Conservation (phyloP, 1,139 yeast species). For the Pichia sp. region DNA sequence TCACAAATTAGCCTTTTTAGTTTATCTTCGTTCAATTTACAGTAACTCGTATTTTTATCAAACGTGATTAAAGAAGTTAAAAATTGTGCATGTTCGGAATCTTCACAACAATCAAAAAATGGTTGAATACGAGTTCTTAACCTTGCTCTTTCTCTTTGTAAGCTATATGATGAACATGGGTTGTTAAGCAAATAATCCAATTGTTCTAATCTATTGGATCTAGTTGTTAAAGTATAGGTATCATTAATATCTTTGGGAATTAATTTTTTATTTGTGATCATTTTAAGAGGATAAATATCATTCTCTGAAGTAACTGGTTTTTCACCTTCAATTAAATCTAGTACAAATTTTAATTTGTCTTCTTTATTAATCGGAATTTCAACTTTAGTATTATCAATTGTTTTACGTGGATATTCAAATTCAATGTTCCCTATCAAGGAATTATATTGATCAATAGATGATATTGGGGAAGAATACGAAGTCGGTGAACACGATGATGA, state of each 20-base stretch:
- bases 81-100: slow-evolving; percentile 38
- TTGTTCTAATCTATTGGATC: slow-evolving; percentile 21
- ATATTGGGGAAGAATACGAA: no score
- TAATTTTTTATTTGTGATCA: slow-evolving; percentile 17
- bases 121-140: slow-evolving; percentile 35
- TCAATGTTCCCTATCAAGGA: not conserved
- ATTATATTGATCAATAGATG: not conserved
- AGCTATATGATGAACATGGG: slow-evolving; percentile 31
- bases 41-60: slow-evolving; percentile 29
- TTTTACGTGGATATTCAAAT: slow-evolving; percentile 4
- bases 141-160: slow-evolving; percentile 40
- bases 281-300: slow-evolving; percentile 21
- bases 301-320: slow-evolving; percentile 15
- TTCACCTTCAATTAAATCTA: slow-evolving; percentile 18
- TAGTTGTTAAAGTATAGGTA: slow-evolving; percentile 27
- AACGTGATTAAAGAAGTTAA: slow-evolving; percentile 29
- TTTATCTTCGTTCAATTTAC: slow-evolving; percentile 20
- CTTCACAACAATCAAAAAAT: slow-evolving; percentile 49
- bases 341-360: slow-evolving; percentile 12
- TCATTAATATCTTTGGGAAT: slow-evolving; percentile 21
- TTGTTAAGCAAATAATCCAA: slow-evolving; percentile 20
- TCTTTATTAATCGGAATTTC: slow-evolving; percentile 18
- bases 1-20: slow-evolving; percentile 22
- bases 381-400: slow-evolving; percentile 2
- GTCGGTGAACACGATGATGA: not conserved